These are phyloP conservation scores for Candida sp. DNA, from an alignment of 1,139 yeast species.

Conservation along the genomic window DNA sequence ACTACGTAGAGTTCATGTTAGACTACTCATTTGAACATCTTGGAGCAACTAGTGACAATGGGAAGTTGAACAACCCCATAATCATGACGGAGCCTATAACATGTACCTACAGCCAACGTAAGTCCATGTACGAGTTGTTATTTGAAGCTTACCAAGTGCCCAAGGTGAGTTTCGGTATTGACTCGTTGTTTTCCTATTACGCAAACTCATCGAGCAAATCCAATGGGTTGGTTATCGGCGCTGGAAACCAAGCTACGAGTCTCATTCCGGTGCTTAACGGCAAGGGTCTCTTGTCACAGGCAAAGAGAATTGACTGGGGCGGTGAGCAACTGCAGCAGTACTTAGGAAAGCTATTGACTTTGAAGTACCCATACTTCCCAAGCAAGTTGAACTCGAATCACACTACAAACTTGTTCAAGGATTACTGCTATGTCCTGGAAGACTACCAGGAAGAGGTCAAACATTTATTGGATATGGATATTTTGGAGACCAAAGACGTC, in stretches of 20 bases:
- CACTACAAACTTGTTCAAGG: conserved; percentile 68
- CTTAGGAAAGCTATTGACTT: conserved; percentile 62
- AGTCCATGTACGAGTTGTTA: conserved; percentile 74
- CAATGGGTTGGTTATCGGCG: conserved; percentile 75
- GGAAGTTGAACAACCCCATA: conserved; percentile 74
- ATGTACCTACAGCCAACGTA: conserved; percentile 70
- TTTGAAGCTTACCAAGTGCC: conserved; percentile 85
- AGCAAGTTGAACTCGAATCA: conserved; percentile 68
- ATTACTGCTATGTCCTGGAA: conserved; percentile 77
- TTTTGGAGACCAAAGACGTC: conserved; percentile 68
- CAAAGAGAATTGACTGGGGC: conserved; percentile 93
- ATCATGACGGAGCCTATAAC: conserved; percentile 83
- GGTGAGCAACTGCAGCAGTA: conserved; percentile 76
- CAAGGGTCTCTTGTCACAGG: conserved; percentile 63
- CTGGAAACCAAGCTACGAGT: conserved; percentile 85
- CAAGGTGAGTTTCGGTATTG: conserved; percentile 79
- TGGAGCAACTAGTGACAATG: conserved; percentile 59
- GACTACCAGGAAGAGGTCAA: conserved; percentile 71
- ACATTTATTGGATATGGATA: conserved; percentile 60
- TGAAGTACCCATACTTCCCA: conserved; percentile 95
- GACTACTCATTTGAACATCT: conserved; percentile 86
- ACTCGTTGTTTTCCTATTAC: conserved; percentile 76
- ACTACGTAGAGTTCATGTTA: conserved; percentile 76
- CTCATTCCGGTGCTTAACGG: conserved; percentile 81
- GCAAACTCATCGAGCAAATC: conserved; percentile 42